Evolutionary conservation across 164 flowering plant genomes (phyloP).

Genomic region (Houttuynia cordata): DNA sequence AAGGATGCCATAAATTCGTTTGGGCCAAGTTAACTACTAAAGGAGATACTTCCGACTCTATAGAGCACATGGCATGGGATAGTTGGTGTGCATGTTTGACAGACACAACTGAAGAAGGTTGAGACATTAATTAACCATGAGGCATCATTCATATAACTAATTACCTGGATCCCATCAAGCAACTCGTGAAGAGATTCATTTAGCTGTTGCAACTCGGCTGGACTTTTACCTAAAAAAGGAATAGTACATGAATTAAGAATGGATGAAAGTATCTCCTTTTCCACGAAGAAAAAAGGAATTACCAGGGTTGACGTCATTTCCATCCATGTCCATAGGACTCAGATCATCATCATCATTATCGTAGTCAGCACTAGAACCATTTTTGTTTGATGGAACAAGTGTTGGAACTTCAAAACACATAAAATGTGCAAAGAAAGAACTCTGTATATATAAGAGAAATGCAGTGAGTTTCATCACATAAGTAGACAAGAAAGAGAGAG

Average conservation of each 20-base stretch:
- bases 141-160: neutral
- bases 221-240: constrained; percentile 38
- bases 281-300: constrained; percentile 4
- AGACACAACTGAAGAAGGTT: neutral
- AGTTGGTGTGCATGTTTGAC: too few relatives aligned
- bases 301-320: constrained; percentile 67
- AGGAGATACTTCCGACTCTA: too few relatives aligned
- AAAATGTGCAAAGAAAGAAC: constrained; percentile 96
- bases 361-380: constrained; percentile 36
- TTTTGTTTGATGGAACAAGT: constrained; percentile 62
- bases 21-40: too few relatives aligned
- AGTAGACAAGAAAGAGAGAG: neutral
- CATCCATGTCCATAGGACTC: constrained; percentile 93
- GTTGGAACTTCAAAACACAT: constrained; percentile 99
- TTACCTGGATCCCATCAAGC: constrained; percentile 94
- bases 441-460: constrained; percentile 36
- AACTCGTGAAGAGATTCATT: constrained; percentile 87
- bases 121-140: neutral
- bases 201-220: constrained; percentile 60
- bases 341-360: constrained; percentile 74
- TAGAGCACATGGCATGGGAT: too few relatives aligned
- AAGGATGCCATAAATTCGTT: too few relatives aligned
- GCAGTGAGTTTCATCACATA: constrained; percentile 2
- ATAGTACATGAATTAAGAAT: neutral
- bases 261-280: neutral